A percentile compares a stretch with the other conserved stretches of the same genome.
Evolutionary conservation across 1,139 yeast species (phyloP).

Genomic region (Blastobotrys petasosporus): DNA sequence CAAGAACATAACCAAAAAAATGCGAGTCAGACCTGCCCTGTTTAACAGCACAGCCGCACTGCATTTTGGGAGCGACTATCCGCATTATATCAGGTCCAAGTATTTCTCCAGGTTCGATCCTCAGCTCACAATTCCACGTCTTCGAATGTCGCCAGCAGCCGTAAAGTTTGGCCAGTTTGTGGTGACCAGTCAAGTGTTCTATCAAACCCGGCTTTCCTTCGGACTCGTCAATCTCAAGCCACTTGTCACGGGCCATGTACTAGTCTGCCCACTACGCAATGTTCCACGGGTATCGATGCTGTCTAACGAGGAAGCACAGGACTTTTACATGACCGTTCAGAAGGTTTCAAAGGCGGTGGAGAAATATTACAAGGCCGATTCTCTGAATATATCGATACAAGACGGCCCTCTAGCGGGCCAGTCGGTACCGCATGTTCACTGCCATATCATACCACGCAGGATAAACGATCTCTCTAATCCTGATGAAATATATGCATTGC

Average conservation of each 20-base stretch:
- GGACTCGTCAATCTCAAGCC: constrained; percentile 90
- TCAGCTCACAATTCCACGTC: no score
- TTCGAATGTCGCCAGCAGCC: neutral
- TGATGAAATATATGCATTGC: constrained; percentile 58
- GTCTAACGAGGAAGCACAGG: constrained; percentile 63
- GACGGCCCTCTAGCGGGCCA: constrained; percentile 97
- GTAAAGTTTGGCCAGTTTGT: constrained; percentile 37
- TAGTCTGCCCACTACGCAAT: constrained; percentile 73
- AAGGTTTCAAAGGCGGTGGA: constrained; percentile 60
- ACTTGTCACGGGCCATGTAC: constrained; percentile 80
- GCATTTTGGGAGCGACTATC: no score
- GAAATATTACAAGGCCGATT: constrained; percentile 63
- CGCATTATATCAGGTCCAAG: no score
- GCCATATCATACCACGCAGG: constrained; percentile 82
- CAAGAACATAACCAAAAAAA: no score
- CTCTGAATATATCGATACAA: constrained; percentile 83
- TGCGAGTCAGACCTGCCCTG: no score
- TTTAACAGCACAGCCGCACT: no score
- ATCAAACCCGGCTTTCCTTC: constrained; percentile 41
- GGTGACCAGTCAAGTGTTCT: constrained; percentile 57
- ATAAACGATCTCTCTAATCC: constrained; percentile 52
- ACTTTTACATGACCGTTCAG: constrained; percentile 75
- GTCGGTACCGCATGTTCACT: constrained; percentile 86
- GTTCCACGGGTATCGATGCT: constrained; percentile 64
- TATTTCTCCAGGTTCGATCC: no score